Base-by-base conservation (phyloP, 2,329 filamentous ascomycete genomes). In the Aotearoamyces nothofagi region DNA sequence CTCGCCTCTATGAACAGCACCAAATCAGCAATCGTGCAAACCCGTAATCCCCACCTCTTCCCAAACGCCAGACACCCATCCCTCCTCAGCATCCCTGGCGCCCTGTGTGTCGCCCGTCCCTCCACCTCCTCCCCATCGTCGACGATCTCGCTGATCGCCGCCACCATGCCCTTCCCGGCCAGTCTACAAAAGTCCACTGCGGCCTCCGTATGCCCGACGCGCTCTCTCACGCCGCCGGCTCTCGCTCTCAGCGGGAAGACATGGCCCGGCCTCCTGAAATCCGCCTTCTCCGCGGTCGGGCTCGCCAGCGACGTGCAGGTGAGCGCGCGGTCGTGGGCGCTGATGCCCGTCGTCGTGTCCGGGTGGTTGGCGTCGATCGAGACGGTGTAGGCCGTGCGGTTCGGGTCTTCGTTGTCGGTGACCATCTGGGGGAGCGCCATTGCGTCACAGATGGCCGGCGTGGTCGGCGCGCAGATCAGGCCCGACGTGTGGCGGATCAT, bases 11-110 rank as follows among this genome's bases (percentile, higher is more conserved):
- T 17, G 12, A 92, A 79, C 33, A 60, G 62, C 15, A 87, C 77
- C 56, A 98, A 55, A 55, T 87, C 84, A 50, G 87, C 84, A 56
- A 98, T 96, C 16, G 90, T 96, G 57, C 86, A 92, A 34, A 92
- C 83, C 61, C 79, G 90, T 42, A 98, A 61, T 4, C 84, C 84
- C 74, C 79, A 96, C 55, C 66, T 74, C 54, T 73, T 72, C 15
- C 84, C 90, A 64, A 98, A 98, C 28, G 63, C 68, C 47, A 98
- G 61, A 57, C 86, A 94, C 20, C 71, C 80, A 58, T 93, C 83
- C 38, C 83, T 72, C 41, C 84, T 61, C 73, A 96, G 76, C 90
- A 98, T 98, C 15, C 78, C 82, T n/a, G 75, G 69, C 12, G 68
- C 73, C 8, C 53, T 52, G 40, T 74, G 61, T 45, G 79, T 59